Conservation (phyloP, 2,329 filamentous ascomycete genomes). For the Corinectria fuckeliana region DNA sequence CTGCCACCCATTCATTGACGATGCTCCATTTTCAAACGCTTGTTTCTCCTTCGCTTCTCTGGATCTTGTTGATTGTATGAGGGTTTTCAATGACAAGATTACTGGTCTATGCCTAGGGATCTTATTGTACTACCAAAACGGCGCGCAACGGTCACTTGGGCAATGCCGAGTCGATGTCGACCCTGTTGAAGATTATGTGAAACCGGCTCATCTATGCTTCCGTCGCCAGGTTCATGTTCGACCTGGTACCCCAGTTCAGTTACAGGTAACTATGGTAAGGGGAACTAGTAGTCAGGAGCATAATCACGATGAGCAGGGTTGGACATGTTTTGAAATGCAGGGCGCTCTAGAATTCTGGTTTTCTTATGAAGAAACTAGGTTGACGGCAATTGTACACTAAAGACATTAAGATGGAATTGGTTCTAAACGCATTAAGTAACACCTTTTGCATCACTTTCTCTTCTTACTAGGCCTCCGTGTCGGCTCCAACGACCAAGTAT, state of each 20-base stretch:
- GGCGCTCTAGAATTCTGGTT: constrained; percentile 26
- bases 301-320: constrained; percentile 14
- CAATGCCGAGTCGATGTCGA: constrained; percentile 24
- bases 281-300: constrained; percentile 6
- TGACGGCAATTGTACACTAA: constrained; percentile 13
- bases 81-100: constrained; percentile 10
- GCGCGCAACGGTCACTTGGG: constrained; percentile 23
- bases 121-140: constrained; percentile 21
- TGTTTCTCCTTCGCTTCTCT: constrained; percentile 19
- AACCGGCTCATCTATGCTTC: constrained; percentile 19
- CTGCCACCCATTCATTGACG: background rate
- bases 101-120: constrained; percentile 20
- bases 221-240: background rate
- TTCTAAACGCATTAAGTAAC: background rate
- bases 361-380: constrained; percentile 13
- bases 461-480: background rate
- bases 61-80: constrained; percentile 6
- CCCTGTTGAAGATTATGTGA: constrained; percentile 6
- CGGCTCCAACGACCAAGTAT: background rate
- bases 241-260: background rate
- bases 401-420: background rate
- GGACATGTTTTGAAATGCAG: constrained; percentile 22
- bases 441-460: constrained; percentile 3
- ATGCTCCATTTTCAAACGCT: background rate
- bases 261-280: constrained; percentile 11